A percentile compares a stretch with the other conserved stretches of the same genome.
These are phyloP conservation scores for Cyberlindnera euphorbiiphila DNA, from an alignment of 805 yeast genomes.

Conservation along the genomic window DNA sequence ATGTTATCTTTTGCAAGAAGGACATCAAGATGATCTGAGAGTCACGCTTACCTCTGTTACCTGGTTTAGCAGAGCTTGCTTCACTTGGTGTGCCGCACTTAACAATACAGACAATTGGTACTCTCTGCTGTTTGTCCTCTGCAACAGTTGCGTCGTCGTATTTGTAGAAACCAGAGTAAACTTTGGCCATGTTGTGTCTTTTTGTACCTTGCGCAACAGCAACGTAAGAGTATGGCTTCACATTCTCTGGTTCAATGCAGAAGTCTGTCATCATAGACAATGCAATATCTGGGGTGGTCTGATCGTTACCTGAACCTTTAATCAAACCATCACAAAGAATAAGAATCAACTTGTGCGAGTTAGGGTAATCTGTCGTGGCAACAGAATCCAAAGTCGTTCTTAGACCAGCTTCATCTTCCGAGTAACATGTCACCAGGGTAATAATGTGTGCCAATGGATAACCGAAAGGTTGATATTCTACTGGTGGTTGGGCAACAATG, in stretches of 20 bases:
- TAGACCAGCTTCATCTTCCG: slow-evolving; percentile 84
- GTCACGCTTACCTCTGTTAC: slow-evolving; percentile 95
- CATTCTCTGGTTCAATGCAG: slow-evolving; percentile 67
- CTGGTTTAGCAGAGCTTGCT: slow-evolving; percentile 68
- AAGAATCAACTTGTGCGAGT: slow-evolving; percentile 83
- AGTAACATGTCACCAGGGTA: slow-evolving; percentile 86
- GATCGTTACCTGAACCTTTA: slow-evolving; percentile 90
- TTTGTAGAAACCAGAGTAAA: slow-evolving; percentile 89
- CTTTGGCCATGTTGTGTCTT: slow-evolving; percentile 97
- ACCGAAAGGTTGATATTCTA: slow-evolving; percentile 80
- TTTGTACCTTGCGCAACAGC: slow-evolving; percentile 93
- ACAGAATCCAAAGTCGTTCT: slow-evolving; percentile 88
- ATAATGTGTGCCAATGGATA: slow-evolving; percentile 74
- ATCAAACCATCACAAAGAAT: slow-evolving; percentile 92
- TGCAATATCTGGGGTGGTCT: slow-evolving; percentile 86
- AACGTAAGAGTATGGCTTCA: slow-evolving; percentile 79
- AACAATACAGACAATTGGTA: slow-evolving; percentile 73
- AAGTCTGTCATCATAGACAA: slow-evolving; percentile 83
- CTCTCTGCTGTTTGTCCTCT: slow-evolving; percentile 76
- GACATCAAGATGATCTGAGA: slow-evolving; percentile 90
- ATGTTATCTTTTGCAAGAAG: slow-evolving; percentile 79
- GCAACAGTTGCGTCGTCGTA: slow-evolving; percentile 77
- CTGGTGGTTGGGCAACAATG: slow-evolving; percentile 88
- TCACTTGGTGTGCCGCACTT: slow-evolving; percentile 89
- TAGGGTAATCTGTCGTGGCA: slow-evolving; percentile 94